Conservation (phyloP, 2,329 filamentous ascomycete genomes). For the Polytolypa hystricis region DNA sequence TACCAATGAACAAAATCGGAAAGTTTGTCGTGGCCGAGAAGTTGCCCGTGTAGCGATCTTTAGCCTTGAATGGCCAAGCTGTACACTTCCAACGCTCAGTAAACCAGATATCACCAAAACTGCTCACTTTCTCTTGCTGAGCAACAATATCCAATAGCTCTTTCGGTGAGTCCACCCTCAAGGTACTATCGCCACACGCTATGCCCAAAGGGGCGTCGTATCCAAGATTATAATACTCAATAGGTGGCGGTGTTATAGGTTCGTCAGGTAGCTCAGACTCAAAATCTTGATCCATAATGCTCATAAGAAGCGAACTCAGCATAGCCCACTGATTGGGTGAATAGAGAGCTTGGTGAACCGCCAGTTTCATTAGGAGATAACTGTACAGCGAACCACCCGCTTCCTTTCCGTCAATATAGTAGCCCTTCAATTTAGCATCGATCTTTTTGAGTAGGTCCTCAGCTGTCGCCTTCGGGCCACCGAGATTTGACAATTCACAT, state of each 20-base stretch:
- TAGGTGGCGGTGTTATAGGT: neutral
- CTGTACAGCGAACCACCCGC: neutral
- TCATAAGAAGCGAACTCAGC: neutral
- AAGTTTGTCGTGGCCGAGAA: conserved; percentile 15
- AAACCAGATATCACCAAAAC: conserved; percentile 6
- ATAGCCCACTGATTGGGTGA: conserved; percentile 1
- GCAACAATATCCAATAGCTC: conserved; percentile 2
- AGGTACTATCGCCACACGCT: conserved; percentile 8
- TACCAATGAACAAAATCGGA: conserved; percentile 17
- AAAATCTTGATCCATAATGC: conserved; percentile 1
- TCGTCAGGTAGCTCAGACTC: conserved; percentile 1
- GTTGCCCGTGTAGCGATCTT: conserved; percentile 14
- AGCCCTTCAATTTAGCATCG: conserved; percentile 1
- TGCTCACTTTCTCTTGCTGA: conserved; percentile 1
- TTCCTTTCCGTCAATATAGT: conserved; percentile 2
- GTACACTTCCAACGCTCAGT: conserved; percentile 9
- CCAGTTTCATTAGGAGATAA: neutral
- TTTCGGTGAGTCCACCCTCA: conserved; percentile 1
- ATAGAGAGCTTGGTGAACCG: neutral
- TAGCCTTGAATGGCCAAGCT: conserved; percentile 13
- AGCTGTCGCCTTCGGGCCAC: conserved; percentile 3
- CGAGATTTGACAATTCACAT: conserved; percentile 31
- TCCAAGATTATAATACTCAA: too few relatives aligned
- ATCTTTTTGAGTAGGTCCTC: conserved; percentile 3
- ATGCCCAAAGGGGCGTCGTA: conserved; percentile 6